phyloP scores from a whole-genome alignment of 2,329 filamentous ascomycete genomes.

The Neocucurbitaria cava region DNA sequence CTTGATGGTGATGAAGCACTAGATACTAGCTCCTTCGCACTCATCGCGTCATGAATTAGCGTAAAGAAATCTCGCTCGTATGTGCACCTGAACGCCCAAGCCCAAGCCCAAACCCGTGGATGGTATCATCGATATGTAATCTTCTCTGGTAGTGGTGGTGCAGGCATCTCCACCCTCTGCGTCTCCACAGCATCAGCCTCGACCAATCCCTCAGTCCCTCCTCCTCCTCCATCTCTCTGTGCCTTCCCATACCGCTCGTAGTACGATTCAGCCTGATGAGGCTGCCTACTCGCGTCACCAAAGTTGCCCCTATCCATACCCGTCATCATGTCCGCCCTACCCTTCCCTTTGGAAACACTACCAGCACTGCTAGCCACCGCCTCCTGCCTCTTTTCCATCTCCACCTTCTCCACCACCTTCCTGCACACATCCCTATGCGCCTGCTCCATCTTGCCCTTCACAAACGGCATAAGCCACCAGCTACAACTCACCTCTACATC shows the following conservation, averaged over 20 bases:
- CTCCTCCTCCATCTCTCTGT: background rate
- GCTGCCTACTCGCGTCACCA: background rate
- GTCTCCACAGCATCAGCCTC: slow-evolving; percentile 21
- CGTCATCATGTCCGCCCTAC: background rate
- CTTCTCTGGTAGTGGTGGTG: slow-evolving; percentile 26
- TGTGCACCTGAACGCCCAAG: background rate
- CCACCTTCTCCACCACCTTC: slow-evolving; percentile 44
- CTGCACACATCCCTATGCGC: slow-evolving; percentile 42
- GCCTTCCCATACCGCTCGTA: slow-evolving; percentile 1
- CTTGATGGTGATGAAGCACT: too few relatives aligned
- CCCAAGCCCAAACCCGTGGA: background rate
- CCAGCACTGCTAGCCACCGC: slow-evolving; percentile 21
- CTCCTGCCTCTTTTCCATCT: slow-evolving; percentile 28
- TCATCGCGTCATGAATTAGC: too few relatives aligned
- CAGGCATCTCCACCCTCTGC: slow-evolving; percentile 14
- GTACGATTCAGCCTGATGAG: background rate
- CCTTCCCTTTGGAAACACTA: slow-evolving; percentile 25
- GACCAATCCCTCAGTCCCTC: background rate
- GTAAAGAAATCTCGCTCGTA: background rate
- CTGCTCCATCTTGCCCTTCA: slow-evolving; percentile 41
- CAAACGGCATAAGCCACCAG: slow-evolving; percentile 47
- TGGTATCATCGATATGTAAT: slow-evolving; percentile 25
- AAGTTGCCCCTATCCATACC: too few relatives aligned
- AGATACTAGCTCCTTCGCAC: too few relatives aligned
- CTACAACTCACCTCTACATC: slow-evolving; percentile 44